Base-by-base conservation (phyloP, 2,329 filamentous ascomycete genomes). In the Alternaria triticina region DNA sequence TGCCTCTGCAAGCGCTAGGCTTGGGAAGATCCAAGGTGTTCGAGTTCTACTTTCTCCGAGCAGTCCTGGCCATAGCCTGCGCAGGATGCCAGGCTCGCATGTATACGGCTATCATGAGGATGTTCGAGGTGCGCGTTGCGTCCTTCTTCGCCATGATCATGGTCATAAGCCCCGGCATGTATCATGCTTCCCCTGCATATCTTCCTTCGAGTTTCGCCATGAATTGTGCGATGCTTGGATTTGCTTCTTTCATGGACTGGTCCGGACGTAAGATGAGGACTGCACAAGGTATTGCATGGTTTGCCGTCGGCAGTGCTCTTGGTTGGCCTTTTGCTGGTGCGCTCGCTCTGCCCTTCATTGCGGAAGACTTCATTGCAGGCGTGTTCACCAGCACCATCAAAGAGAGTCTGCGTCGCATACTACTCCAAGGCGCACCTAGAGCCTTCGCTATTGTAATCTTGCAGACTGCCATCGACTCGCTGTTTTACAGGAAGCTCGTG, bases 121-220 rank as follows among this genome's bases (percentile, higher is more conserved):
- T 89, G 0, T 83, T 98, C 64, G 95, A 95, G 75, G 89, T 92
- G 8, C 87, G 94, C 62, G 91, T 98, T 61, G 96, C 92, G 11
- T 83, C 97, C 5, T 88, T 97, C 75, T 97, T 96, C 79, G 82
- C 97, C 63, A 83, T 95, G 30, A 57, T 91, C 46, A 89, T 91
- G 63, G 83, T 93, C 54, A 89, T 90, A 61, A 96, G 91, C 65
- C 92, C 96, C 0, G 96, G 96, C 46, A 96, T 97, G 86, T 98
- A 97, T 77, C 93, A 97, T 80, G 91, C 96, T 5, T 93, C 93
- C 61, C 87, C 91, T 2, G 89, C 95, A 6, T 97, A 92, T 75
- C 84, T 99, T 6, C 96, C 96, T 0, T 97, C 94, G 9, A 97
- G 91, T 79, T 99, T 99, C 76, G 91, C 96, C 75, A 99, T 99